Conservation (phyloP, 352 stramenopile genomes). For the Phytophthora chlamydospora region DNA sequence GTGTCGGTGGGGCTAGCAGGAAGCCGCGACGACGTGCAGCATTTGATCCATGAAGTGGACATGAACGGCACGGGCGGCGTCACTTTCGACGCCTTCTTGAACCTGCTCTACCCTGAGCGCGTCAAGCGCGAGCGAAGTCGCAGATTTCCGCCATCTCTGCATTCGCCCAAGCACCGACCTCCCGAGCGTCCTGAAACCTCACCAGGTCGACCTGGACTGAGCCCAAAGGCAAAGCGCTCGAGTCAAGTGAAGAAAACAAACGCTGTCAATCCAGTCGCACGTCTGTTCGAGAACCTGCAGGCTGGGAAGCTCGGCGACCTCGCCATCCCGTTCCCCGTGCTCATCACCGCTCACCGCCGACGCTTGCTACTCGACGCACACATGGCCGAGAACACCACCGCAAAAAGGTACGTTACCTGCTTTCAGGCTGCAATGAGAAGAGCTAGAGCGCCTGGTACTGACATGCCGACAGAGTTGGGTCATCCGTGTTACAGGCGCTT, state of each 20-base stretch:
- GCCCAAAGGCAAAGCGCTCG: slow-evolving; percentile 9
- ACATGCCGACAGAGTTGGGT: slow-evolving; percentile 28
- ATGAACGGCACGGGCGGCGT: slow-evolving; percentile 66
- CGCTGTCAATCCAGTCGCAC: slow-evolving; percentile 63
- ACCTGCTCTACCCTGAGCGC: slow-evolving; percentile 70
- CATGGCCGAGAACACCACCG: slow-evolving; percentile 70
- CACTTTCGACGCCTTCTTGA: slow-evolving; percentile 78
- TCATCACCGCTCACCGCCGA: slow-evolving; percentile 81
- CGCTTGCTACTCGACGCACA: slow-evolving; percentile 86
- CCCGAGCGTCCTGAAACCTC: slow-evolving; percentile 11
- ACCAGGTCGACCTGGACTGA: slow-evolving; percentile 9
- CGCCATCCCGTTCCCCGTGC: slow-evolving; percentile 71
- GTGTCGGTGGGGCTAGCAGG: slow-evolving; percentile 86
- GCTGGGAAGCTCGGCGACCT: slow-evolving; percentile 79
- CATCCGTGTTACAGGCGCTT: slow-evolving; percentile 62
- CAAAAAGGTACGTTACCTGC: slow-evolving; percentile 38
- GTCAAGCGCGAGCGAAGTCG: slow-evolving; percentile 38
- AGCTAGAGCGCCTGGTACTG: background rate
- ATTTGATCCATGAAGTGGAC: slow-evolving; percentile 77
- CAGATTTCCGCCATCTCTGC: slow-evolving; percentile 33
- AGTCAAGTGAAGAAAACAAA: slow-evolving; percentile 13
- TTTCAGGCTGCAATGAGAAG: background rate
- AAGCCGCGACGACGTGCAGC: slow-evolving; percentile 74
- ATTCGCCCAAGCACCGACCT: slow-evolving; percentile 49
- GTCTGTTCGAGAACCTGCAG: slow-evolving; percentile 82